These are phyloP conservation scores for Pavlovales sp. DNA, from an alignment of 208 protist species.

Conservation along the genomic window DNA sequence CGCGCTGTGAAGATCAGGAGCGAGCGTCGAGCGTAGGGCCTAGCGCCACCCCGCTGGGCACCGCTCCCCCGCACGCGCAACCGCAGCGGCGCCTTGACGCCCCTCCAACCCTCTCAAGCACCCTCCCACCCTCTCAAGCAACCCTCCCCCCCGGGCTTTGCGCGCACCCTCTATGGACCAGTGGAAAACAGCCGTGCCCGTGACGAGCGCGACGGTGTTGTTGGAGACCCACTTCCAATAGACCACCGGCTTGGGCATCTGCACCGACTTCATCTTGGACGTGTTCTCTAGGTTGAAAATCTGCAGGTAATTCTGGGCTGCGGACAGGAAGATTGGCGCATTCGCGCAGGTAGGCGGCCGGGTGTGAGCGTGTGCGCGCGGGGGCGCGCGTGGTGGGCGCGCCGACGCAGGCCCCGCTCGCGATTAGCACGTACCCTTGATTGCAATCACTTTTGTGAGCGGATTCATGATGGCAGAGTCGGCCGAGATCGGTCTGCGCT, in stretches of 20 bases:
- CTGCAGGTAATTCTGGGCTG: slow-evolving; percentile 84
- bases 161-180: slow-evolving; percentile 82
- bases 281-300: slow-evolving; percentile 96
- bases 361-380: too few species aligned
- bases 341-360: neutral
- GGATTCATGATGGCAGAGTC: slow-evolving; percentile 98
- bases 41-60: too few species aligned
- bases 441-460: slow-evolving; percentile 85
- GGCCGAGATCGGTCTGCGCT: slow-evolving; percentile 89
- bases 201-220: slow-evolving; percentile 90
- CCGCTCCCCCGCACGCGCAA: too few species aligned
- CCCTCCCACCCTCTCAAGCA: too few species aligned
- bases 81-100: too few species aligned
- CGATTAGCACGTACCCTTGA: slow-evolving; percentile 76
- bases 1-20: too few species aligned
- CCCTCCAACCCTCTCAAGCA: neutral
- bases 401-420: neutral
- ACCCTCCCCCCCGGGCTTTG: too few species aligned
- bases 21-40: too few species aligned
- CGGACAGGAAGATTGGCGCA: too few species aligned
- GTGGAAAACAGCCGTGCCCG: slow-evolving; percentile 89
- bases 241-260: slow-evolving; percentile 85
- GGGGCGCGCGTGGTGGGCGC: neutral
- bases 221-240: slow-evolving; percentile 94
- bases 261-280: slow-evolving; percentile 85